A percentile compares a stretch with the other conserved stretches of the same genome.
Evolutionary conservation across 768 basidiomycete genomes (phyloP).

Genomic region (Nevesoporus exiguus): DNA sequence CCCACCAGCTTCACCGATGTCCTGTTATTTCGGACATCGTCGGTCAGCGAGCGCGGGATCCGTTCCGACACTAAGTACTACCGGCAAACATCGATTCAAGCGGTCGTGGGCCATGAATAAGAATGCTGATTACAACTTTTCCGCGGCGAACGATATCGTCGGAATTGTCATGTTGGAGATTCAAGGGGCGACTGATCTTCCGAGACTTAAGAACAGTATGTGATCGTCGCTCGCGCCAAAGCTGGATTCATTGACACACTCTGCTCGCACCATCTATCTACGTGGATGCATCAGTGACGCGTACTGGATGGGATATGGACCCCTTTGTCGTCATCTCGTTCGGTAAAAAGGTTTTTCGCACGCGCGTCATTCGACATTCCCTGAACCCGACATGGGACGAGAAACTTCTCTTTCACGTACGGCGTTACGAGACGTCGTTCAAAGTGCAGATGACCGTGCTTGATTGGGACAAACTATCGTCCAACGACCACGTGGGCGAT

Average conservation of each 20-base stretch:
- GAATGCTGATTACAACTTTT: conserved; percentile 54
- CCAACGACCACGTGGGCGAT: conserved; percentile 88
- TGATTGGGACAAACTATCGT: conserved; percentile 94
- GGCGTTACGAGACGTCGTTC: conserved; percentile 78
- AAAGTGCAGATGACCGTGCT: conserved; percentile 78
- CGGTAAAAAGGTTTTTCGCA: conserved; percentile 95
- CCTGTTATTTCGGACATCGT: conserved; percentile 24
- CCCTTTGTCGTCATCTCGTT: conserved; percentile 96
- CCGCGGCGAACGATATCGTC: conserved; percentile 73
- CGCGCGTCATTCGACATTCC: conserved; percentile 80
- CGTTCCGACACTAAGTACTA: conserved; percentile 19
- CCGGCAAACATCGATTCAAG: conserved; percentile 37
- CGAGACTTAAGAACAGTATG: conserved; percentile 82
- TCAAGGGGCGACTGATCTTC: conserved; percentile 76
- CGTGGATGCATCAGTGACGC: conserved; percentile 55
- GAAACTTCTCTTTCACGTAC: conserved; percentile 92
- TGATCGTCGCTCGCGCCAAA: conserved; percentile 11
- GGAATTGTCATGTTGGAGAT: conserved; percentile 97
- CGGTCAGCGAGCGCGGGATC: conserved; percentile 33
- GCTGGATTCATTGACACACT: not conserved
- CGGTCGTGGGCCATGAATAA: conserved; percentile 38
- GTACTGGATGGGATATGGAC: conserved; percentile 94
- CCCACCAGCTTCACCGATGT: conserved; percentile 24
- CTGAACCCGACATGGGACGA: conserved; percentile 92
- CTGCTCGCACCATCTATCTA: not conserved